Percentiles rank a stretch among this genome's conserved stretches.
Conservation (phyloP, 2,329 filamentous ascomycete species). For the Biscogniauxia sp. region DNA sequence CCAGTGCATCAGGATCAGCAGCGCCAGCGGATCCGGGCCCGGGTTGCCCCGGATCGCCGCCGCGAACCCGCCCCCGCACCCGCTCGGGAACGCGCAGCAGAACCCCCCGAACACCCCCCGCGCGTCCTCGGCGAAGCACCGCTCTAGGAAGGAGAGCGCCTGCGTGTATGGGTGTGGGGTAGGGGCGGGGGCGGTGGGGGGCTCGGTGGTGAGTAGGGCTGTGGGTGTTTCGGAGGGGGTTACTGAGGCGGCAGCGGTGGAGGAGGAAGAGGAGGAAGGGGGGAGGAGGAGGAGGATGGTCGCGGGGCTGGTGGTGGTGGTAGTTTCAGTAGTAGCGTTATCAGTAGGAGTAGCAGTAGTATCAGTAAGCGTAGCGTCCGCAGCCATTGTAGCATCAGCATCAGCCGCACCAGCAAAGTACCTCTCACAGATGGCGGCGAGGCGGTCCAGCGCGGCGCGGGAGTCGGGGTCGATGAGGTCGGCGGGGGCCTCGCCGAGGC, state of each 20-base stretch:
- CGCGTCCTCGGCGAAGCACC: conserved; percentile 36
- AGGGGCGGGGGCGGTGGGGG: no score
- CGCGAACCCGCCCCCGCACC: conserved; percentile 32
- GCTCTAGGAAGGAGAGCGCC: conserved; percentile 28
- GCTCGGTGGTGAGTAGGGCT: no score
- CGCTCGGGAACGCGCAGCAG: conserved; percentile 30
- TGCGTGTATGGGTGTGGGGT: conserved; percentile 13
- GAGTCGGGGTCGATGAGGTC: conserved; percentile 21
- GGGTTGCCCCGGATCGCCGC: conserved; percentile 23
- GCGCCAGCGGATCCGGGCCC: conserved; percentile 34
- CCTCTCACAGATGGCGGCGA: conserved; percentile 21
- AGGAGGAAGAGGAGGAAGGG: conserved; percentile 2
- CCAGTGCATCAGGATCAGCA: conserved; percentile 39
- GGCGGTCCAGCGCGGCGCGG: conserved; percentile 19
- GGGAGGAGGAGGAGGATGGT: not conserved
- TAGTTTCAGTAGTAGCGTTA: no score
- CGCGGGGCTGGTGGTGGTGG: no score
- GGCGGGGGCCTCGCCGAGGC: conserved; percentile 20
- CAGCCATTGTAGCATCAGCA: no score
- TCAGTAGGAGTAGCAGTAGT: no score
- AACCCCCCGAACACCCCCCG: conserved; percentile 32
- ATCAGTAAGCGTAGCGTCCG: no score
- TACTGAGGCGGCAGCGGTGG: conserved; percentile 4
- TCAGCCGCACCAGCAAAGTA: not conserved
- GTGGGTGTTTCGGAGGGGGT: conserved; percentile 1